A percentile compares a stretch with the other conserved stretches of the same genome.
Conservation (phyloP, 148 eudicot species). For the Amaranthus hypochondriacus region DNA sequence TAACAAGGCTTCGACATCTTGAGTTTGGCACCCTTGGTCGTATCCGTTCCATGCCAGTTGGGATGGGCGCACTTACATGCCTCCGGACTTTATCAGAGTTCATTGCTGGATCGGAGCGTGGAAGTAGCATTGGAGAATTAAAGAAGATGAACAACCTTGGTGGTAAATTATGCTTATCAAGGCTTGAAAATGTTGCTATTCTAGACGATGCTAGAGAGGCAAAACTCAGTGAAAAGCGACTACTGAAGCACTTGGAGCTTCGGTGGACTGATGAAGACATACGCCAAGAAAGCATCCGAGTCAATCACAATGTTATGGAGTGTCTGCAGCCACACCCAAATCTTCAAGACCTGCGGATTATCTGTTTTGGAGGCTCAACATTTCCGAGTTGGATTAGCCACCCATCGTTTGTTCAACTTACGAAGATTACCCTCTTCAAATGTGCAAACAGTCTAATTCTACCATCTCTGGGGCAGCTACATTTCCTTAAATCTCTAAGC, state of each 20-base stretch:
- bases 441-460: conserved; percentile 12
- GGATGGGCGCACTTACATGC: conserved; percentile 10
- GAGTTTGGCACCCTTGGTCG: conserved; percentile 13
- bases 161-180: conserved; percentile 15
- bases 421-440: conserved; percentile 19
- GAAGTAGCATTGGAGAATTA: conserved; percentile 5
- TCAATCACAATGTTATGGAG: background rate
- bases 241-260: conserved; percentile 13
- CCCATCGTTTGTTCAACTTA: conserved; percentile 2
- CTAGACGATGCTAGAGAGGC: conserved; percentile 14
- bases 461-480: conserved; percentile 22
- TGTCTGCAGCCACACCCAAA: conserved; percentile 5
- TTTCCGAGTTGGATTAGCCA: conserved; percentile 24
- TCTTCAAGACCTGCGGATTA: conserved; percentile 8
- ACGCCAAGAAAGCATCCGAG: background rate
- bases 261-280: conserved; percentile 10
- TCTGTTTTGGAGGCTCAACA: conserved; percentile 11
- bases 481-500: conserved; percentile 18
- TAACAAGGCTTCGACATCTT: conserved; percentile 19
- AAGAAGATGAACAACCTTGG: background rate
- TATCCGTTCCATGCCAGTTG: conserved; percentile 12
- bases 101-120: background rate
- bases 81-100: conserved; percentile 20
- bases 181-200: conserved; percentile 17
- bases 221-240: background rate